A percentile compares a stretch with the other conserved stretches of the same genome.
These are phyloP conservation scores for Phoma herbarum DNA, from an alignment of 2,329 filamentous ascomycete genomes.

Conservation along the genomic window DNA sequence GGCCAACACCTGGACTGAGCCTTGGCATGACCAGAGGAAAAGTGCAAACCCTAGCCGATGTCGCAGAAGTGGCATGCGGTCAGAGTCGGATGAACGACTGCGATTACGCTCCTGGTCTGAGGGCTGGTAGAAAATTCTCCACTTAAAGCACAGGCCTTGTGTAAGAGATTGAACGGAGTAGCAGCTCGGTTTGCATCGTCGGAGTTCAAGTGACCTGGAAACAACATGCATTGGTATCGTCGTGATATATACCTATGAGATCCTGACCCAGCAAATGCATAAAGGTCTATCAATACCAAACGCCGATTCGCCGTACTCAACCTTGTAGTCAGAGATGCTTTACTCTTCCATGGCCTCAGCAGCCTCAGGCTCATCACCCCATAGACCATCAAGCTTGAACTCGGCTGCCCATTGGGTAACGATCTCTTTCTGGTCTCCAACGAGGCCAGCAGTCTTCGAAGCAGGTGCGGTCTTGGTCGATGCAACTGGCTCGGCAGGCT, in stretches of 20 bases:
- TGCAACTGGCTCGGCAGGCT: slow-evolving; percentile 59
- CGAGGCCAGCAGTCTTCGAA: slow-evolving; percentile 37
- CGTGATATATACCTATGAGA: slow-evolving; percentile 25
- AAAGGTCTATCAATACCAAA: slow-evolving; percentile 14
- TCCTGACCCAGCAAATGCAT: slow-evolving; percentile 20
- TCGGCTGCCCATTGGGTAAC: slow-evolving; percentile 93
- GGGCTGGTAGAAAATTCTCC: slow-evolving; percentile 5
- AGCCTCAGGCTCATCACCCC: slow-evolving; percentile 69
- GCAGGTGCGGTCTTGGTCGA: slow-evolving; percentile 50
- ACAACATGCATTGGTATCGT: slow-evolving; percentile 27
- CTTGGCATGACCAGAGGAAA: slow-evolving; percentile 14
- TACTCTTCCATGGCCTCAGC: slow-evolving; percentile 49
- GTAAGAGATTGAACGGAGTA: neutral
- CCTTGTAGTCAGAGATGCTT: slow-evolving; percentile 5
- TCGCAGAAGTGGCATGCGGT: slow-evolving; percentile 29
- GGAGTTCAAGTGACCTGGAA: slow-evolving; percentile 6
- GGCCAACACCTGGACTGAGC: slow-evolving; percentile 11
- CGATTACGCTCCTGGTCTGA: slow-evolving; percentile 1
- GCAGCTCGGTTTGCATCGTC: neutral
- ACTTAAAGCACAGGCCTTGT: neutral
- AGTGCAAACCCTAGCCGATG: slow-evolving; percentile 24
- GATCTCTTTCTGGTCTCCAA: slow-evolving; percentile 78
- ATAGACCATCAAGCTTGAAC: slow-evolving; percentile 93
- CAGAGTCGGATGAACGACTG: slow-evolving; percentile 29
- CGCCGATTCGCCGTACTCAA: slow-evolving; percentile 23